Evolutionary conservation across 768 basidiomycete species (phyloP), one percentile per base, ranked within the genome.

Genomic region (Trametes cingulata): DNA sequence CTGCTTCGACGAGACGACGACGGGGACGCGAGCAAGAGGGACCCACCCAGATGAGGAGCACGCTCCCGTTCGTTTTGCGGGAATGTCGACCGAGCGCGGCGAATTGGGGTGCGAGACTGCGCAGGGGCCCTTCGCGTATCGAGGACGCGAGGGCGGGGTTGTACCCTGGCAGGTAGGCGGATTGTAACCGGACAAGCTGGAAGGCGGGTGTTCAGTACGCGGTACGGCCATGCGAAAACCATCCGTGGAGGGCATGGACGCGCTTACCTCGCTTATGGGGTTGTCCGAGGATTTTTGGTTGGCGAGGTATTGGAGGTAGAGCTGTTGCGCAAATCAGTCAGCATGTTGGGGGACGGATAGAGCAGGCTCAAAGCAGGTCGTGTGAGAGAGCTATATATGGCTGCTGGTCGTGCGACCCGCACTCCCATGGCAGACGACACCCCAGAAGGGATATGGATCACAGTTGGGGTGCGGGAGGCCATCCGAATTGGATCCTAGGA

Each of bases 101-200:
- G 65, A 90, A 90, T 3, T 84, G 75, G 1, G 79, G 70, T 0
- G 71, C 72, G 55, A 85, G 81, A 5, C 87, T 87, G 39, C 88
- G 83, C 27, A 91, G 76, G 14, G 90, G 89, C 1, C 89, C 89
- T 39, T 87, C 82, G 35, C 89, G 81, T 24, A 91, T 75, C 3
- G 85, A 88, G 5, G 88, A 90, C 0, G 89, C 89, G n/a, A 91
- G 74, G 0, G 90, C 90, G 20, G 83, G 80, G 63, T 91, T 90
- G 69, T 84, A 91, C 4, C 90, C 83, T 0, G 86, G 82, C 6
- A 91, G 78, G 67, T 90, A 85, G 1, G 90, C 90, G 0, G 87
- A 87, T 73, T 91, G 90, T 13, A 90, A 75, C n/a, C 88, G 82
- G 0, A 91, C 85, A 56, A 91, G 85, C 84, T 88, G 62, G 27